Evolutionary conservation across 331 rosid genomes (phyloP).

Genomic region (Rosa hybrid): DNA sequence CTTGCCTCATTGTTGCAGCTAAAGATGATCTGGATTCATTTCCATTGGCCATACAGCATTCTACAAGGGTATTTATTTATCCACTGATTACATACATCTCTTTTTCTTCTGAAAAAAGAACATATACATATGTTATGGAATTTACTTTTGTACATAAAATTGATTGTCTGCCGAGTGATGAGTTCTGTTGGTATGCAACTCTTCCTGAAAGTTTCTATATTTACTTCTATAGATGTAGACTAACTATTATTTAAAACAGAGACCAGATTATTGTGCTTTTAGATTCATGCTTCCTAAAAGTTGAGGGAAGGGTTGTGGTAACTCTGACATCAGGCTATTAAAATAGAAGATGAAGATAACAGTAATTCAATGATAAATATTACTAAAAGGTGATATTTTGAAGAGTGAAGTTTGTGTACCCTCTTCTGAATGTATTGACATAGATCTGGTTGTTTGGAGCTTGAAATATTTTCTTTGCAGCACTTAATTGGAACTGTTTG

Average conservation of each 20-base stretch:
- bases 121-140: background rate
- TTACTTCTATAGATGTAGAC: background rate
- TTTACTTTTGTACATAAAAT: background rate
- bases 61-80: conserved; percentile 67
- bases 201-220: background rate
- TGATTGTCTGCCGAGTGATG: background rate
- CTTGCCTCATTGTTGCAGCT: conserved; percentile 98
- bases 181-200: background rate
- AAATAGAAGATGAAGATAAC: background rate
- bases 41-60: conserved; percentile 82
- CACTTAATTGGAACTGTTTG: background rate
- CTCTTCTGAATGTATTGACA: background rate
- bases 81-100: background rate
- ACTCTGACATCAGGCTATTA: background rate
- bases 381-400: background rate
- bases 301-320: background rate
- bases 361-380: background rate
- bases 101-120: background rate
- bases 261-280: background rate
- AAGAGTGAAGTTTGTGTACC: background rate
- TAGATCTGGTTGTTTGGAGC: background rate
- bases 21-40: conserved; percentile 91
- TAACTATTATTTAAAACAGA: background rate
- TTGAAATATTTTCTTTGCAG: background rate
- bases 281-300: background rate